Evolutionary conservation across 2,329 filamentous ascomycete genomes (phyloP), one percentile per base, ranked within the genome.

Genomic region (Arthrobotrys sphaeroides): DNA sequence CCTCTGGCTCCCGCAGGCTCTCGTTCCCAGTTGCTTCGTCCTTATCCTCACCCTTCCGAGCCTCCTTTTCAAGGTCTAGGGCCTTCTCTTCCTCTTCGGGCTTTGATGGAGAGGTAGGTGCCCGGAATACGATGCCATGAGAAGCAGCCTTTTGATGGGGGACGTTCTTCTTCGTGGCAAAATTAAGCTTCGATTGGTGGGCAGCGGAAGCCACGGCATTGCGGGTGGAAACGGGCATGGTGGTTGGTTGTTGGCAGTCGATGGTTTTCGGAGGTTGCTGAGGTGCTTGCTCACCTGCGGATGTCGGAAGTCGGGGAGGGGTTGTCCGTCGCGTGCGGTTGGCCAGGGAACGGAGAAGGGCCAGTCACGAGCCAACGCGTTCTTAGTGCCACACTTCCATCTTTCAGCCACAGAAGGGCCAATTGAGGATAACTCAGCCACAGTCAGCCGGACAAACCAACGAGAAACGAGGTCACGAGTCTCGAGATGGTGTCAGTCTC

Each of bases 1-100:
- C 87, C 78, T 85, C 82, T n/a, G 57, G n/a, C 5, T 5, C 5
- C 12, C 16, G 36, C 36, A n/a, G 2, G 45, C n/a, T n/a, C n/a
- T n/a, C n/a, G n/a, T n/a, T n/a, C n/a, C n/a, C n/a, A n/a, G n/a
- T n/a, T n/a, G n/a, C n/a, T n/a, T n/a, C n/a, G n/a, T 79, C 79
- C 20, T 78, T 78, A 2, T 78, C 79, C 38, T 81, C 80, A 7
- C 82, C 80, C 13, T 4, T 26, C 38, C 78, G 65, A 80, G 78
- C 12, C 77, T 69, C 62, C 78, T 80, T 18, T 72, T 49, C 1
- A 73, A 33, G n/a, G 33, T 49, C 1, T 73, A 33, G n/a, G 33
- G n/a, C 26, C 12, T 33, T 33, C n/a, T 18, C 6, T 3, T 33
- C n/a, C 6, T 26, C 60, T 3, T 28, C 22, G 33, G 0, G 77